Evolutionary conservation across 805 yeast genomes (phyloP).

Genomic region (Wickerhamomyces mucosus): DNA sequence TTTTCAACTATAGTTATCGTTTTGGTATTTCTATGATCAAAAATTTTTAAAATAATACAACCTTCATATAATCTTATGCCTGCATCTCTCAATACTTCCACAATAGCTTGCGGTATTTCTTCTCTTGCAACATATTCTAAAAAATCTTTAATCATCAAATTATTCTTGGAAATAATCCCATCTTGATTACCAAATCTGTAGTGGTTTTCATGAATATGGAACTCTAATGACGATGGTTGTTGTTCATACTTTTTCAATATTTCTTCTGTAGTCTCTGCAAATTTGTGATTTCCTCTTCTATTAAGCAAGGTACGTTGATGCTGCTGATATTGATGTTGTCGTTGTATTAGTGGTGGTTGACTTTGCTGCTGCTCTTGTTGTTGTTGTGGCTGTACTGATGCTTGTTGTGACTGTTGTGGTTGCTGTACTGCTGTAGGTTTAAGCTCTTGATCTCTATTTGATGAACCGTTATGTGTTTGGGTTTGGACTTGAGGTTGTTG

Average conservation of each 20-base stretch:
- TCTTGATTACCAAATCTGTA: constrained; percentile 88
- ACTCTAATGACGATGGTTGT: constrained; percentile 72
- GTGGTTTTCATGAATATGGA: constrained; percentile 88
- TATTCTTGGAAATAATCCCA: constrained; percentile 72
- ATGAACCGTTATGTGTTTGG: constrained; percentile 1
- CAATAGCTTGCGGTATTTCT: constrained; percentile 79
- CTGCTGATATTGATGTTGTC: not conserved
- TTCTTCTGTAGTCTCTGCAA: constrained; percentile 63
- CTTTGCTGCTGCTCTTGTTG: constrained; percentile 20
- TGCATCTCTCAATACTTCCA: constrained; percentile 83
- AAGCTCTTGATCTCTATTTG: constrained; percentile 1
- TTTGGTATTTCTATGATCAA: constrained; percentile 61
- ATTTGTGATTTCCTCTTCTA: constrained; percentile 36
- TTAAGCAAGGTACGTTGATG: constrained; percentile 14
- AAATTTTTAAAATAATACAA: constrained; percentile 75
- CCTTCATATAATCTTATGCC: constrained; percentile 84
- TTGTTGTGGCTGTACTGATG: constrained; percentile 18
- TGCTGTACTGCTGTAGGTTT: constrained; percentile 7
- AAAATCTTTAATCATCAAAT: constrained; percentile 71
- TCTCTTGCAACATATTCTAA: constrained; percentile 71
- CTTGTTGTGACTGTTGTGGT: constrained; percentile 14
- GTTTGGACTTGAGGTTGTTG: constrained; percentile 16
- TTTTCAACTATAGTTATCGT: constrained; percentile 8
- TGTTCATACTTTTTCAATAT: constrained; percentile 68
- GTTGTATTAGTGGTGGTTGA: constrained; percentile 17